These are phyloP conservation scores for Multifurca ochricompacta DNA, from an alignment of 768 basidiomycete species.

Conservation along the genomic window DNA sequence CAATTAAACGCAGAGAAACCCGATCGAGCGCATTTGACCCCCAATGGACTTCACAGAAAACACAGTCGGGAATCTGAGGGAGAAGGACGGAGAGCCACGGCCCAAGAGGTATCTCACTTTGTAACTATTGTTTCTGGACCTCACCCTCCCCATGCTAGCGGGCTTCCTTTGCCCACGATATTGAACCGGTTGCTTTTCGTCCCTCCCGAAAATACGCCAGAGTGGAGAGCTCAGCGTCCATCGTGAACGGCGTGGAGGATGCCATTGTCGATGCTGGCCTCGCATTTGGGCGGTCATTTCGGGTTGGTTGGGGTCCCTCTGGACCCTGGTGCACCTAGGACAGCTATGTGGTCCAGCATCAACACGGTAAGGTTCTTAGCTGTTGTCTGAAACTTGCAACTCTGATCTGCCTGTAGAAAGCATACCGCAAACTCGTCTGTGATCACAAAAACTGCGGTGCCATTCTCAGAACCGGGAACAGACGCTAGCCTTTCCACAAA, in stretches of 20 bases:
- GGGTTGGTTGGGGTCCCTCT: constrained; percentile 84
- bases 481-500: constrained; percentile 43
- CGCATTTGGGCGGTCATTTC: constrained; percentile 77
- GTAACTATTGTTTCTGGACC: constrained; percentile 6
- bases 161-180: constrained; percentile 68
- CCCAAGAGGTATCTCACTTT: constrained; percentile 43
- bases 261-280: constrained; percentile 75
- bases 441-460: constrained; percentile 44
- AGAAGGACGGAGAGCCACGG: constrained; percentile 51
- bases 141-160: constrained; percentile 38
- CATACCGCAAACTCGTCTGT: constrained; percentile 55
- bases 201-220: constrained; percentile 78
- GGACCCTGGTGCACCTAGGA: constrained; percentile 70
- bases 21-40: constrained; percentile 27
- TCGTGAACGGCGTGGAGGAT: constrained; percentile 55
- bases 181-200: constrained; percentile 56
- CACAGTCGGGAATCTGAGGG: constrained; percentile 76
- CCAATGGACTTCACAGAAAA: constrained; percentile 46
- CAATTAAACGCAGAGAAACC: constrained; percentile 19
- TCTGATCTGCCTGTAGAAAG: constrained; percentile 30
- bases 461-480: constrained; percentile 30
- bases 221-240: constrained; percentile 60
- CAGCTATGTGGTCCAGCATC: constrained; percentile 53
- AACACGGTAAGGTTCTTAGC: constrained; percentile 37
- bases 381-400: background rate